Evolutionary conservation across 83 land plant species (phyloP), one percentile per base, ranked within the genome.

Genomic region (Thuja plicata): DNA sequence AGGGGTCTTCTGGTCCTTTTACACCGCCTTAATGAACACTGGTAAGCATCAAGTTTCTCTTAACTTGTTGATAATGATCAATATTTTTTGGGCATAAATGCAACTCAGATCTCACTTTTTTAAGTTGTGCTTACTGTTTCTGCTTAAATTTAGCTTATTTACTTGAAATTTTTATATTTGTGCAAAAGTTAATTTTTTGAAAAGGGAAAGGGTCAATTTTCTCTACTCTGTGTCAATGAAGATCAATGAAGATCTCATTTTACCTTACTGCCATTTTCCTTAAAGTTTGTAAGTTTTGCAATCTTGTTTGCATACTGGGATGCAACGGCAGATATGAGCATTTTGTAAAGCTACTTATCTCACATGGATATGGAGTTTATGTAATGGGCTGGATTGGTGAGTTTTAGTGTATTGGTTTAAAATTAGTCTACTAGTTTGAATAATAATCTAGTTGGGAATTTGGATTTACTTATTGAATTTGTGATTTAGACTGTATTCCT

Each of bases 321-420:
- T 89, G 48, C 97, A 98, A 99, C 95, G 99, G 99, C 80, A 95
- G 99, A 86, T 98, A 98, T 88, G 92, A 94, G 40, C 94, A 95
- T 83, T 98, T 98, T 89, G 98, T 99, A 12, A 89, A 38, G 89
- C 98, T 94, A 87, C 92, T 98, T 70, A 96, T 91, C 35, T 88
- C 93, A 24, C 92, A 92, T 89, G 94, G 93, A 78, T 98, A 94
- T 92, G 97, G 97, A 84, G 99, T 95, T 43, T 97, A 96, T 93
- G 98, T 96, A 85, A 97, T 98, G 98, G 99, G 97, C 84, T 98
- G 99, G 99, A 98, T 97, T 88, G 99, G 99, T 97, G 91, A 85
- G 92, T 8, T 38, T 83, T 45, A 83, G 13, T 46, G 1, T 83
- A n/a, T 13, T 27, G 30, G 17, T 83, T n/a, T 46, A 52, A 83